These are phyloP conservation scores for Xylaria multiplex DNA, from an alignment of 2,329 filamentous ascomycete genomes.

Conservation along the genomic window DNA sequence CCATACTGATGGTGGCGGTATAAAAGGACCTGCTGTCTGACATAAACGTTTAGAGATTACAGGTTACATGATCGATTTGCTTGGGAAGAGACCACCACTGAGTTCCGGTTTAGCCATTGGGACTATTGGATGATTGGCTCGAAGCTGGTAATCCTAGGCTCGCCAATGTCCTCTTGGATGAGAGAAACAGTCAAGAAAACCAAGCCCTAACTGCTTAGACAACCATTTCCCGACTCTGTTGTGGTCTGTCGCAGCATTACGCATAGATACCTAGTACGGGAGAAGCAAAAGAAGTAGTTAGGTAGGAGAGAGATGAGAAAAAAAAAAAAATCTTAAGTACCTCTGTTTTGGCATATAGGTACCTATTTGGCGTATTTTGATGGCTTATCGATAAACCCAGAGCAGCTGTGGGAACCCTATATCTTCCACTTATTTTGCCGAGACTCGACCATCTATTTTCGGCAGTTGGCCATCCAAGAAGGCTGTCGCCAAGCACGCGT, in stretches of 20 bases:
- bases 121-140: no score
- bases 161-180: no score
- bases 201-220: neutral
- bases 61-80: neutral
- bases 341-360: neutral
- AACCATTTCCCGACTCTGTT: no score
- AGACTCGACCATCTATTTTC: conserved; percentile 20
- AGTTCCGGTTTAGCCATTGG: no score
- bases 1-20: neutral
- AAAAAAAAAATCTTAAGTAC: neutral
- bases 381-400: conserved; percentile 22
- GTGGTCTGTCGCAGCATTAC: neutral
- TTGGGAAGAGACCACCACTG: neutral
- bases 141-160: no score
- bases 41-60: neutral
- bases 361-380: neutral
- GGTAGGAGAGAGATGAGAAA: neutral
- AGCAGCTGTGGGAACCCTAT: neutral
- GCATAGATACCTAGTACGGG: neutral
- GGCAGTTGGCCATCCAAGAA: conserved; percentile 4
- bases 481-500: no score
- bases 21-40: neutral
- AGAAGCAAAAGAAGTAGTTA: neutral
- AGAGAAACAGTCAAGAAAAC: no score
- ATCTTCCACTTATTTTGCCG: conserved; percentile 19